These are phyloP conservation scores for Cryptococcus wingfieldii DNA, from an alignment of 1,284 basidiomycete genomes.

Conservation along the genomic window DNA sequence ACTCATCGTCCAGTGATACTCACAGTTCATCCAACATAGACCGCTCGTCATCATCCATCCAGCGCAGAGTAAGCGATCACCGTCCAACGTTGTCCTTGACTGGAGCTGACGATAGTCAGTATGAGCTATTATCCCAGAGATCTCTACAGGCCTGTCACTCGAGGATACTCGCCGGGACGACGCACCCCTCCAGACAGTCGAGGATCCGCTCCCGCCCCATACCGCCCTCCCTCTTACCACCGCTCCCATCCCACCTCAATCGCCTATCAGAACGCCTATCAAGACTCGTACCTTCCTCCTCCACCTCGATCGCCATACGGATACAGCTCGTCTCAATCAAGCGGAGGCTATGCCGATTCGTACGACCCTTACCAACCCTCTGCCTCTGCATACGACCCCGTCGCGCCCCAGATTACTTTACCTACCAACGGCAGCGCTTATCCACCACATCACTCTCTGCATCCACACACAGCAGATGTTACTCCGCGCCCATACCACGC, in stretches of 20 bases:
- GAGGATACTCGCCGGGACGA: conserved; percentile 26
- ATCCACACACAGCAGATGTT: background rate
- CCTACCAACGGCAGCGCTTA: background rate
- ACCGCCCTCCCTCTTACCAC: conserved; percentile 15
- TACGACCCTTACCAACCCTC: conserved; percentile 43
- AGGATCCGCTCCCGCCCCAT: conserved; percentile 25
- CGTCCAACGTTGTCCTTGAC: too few species aligned
- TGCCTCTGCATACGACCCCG: conserved; percentile 23
- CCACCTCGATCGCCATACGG: conserved; percentile 24
- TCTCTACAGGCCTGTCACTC: background rate
- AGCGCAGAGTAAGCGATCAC: too few species aligned
- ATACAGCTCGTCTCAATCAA: conserved; percentile 13
- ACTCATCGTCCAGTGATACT: too few species aligned
- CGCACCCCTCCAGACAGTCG: conserved; percentile 11
- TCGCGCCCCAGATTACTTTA: conserved; percentile 8
- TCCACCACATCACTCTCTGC: background rate
- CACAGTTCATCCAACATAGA: too few species aligned
- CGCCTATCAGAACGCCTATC: conserved; percentile 17
- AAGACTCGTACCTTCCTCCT: conserved; percentile 6
- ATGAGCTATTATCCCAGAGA: too few species aligned
- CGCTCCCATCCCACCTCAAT: conserved; percentile 8
- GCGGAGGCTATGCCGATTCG: conserved; percentile 27
- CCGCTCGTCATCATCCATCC: too few species aligned
- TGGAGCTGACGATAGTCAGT: too few species aligned
- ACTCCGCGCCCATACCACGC: background rate